Evolutionary conservation across 331 rosid genomes (phyloP), one percentile per base, ranked within the genome.

Genomic region (Pyracantha coccinea): DNA sequence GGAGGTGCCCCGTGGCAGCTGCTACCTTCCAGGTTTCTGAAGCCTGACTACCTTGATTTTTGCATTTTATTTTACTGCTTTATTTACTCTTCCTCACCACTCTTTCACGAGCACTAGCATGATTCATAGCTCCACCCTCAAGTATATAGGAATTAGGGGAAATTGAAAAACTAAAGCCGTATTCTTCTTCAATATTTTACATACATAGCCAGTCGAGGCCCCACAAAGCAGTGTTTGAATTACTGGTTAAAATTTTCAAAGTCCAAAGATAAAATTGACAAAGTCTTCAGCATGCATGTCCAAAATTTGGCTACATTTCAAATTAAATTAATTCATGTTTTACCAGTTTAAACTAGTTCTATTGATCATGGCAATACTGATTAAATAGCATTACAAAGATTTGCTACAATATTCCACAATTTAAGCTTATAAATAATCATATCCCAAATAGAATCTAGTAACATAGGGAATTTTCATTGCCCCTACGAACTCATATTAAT

Each of bases 1-100:
- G 25, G 73, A 20, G 31, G 69, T 27, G 27, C 55, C 62, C 23
- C 4, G 47, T 23, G 52, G 29, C 15, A 68, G 15, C 61, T 76
- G 59, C 24, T 61, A 31, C 19, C 19, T 65, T 53, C 66, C 66
- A 35, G 72, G 31, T 63, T 69, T 63, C 38, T 77, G 75, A 77
- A 69, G 47, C 73, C 74, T 57, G 47, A 23, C 52, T 59, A 24
- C 73, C 79, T 81, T 44, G 69, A 59, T 59, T 67, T 73, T 53
- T 66, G 66, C 60, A 59, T 24, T 60, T 52, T 52, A 66, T 62
- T 17, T 54, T 55, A 58, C 66, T 15, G 33, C 19, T 60, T 60
- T 60, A 25, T 60, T 60, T 24, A 27, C 29, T 60, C 29, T 24
- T 7, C 27, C 29, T 13, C 29, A 9, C 63, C 63, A 6, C 55